These are phyloP conservation scores for Medicago arabica DNA, from an alignment of 306 rosid species.

Conservation along the genomic window DNA sequence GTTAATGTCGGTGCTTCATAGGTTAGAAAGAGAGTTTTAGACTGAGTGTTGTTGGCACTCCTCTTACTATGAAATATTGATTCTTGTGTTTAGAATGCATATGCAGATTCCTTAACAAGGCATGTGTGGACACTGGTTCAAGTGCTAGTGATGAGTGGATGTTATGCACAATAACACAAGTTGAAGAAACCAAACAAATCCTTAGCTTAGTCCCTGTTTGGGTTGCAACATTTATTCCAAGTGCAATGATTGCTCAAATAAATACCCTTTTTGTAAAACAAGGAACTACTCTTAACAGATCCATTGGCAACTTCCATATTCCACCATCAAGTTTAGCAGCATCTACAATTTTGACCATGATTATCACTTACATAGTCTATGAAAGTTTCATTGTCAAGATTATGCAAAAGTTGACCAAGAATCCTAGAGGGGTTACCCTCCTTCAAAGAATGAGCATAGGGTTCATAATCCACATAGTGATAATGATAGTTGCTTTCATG, in stretches of 20 bases:
- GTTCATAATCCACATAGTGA: conserved; percentile 48
- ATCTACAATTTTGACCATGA: conserved; percentile 57
- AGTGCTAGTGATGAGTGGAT: conserved; percentile 47
- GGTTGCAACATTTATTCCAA: conserved; percentile 61
- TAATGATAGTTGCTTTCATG: conserved; percentile 56
- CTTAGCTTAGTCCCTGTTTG: conserved; percentile 66
- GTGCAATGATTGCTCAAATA: conserved; percentile 52
- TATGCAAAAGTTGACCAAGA: conserved; percentile 49
- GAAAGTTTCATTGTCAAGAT: conserved; percentile 62
- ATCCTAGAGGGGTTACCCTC: conserved; percentile 77
- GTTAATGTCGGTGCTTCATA: not conserved
- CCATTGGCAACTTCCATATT: conserved; percentile 63
- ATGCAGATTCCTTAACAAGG: conserved; percentile 50
- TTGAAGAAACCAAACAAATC: conserved; percentile 83
- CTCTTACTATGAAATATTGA: not conserved
- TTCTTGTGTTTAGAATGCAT: not conserved
- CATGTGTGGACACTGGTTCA: conserved; percentile 50
- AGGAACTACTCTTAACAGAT: conserved; percentile 65
- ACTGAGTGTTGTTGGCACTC: not conserved
- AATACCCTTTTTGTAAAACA: conserved; percentile 68
- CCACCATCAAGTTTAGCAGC: conserved; percentile 69
- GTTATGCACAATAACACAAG: conserved; percentile 71
- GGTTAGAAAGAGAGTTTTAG: not conserved
- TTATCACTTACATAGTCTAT: conserved; percentile 56
- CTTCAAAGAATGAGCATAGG: conserved; percentile 78